These are phyloP conservation scores for Trichoderma asperellum DNA, from an alignment of 2,329 filamentous ascomycete species.

Conservation along the genomic window DNA sequence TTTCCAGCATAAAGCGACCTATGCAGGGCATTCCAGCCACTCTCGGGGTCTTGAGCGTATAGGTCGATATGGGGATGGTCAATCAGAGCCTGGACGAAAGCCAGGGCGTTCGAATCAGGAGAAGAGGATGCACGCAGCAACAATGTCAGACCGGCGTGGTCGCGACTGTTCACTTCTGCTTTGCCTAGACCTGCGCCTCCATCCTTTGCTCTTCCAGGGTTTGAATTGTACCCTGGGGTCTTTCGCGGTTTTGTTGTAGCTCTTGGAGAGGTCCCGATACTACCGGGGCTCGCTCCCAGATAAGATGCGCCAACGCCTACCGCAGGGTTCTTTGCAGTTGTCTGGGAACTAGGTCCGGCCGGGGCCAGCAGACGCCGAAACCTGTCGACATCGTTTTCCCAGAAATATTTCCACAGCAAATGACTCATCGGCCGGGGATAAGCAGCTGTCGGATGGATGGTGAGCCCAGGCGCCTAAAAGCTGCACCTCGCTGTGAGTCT, in stretches of 20 bases:
- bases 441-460: neutral
- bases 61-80: conserved; percentile 83
- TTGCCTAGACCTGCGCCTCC: conserved; percentile 50
- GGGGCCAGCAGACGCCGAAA: conserved; percentile 88
- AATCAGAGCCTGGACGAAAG: conserved; percentile 78
- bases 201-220: conserved; percentile 50
- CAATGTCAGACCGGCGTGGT: conserved; percentile 79
- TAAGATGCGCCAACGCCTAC: conserved; percentile 43
- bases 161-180: conserved; percentile 82
- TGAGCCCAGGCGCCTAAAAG: conserved; percentile 55
- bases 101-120: conserved; percentile 66
- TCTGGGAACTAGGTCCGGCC: conserved; percentile 62
- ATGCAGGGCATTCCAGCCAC: conserved; percentile 94
- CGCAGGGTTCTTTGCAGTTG: conserved; percentile 57
- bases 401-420: conserved; percentile 93
- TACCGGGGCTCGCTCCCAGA: conserved; percentile 47
- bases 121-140: conserved; percentile 85
- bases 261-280: conserved; percentile 55
- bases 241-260: conserved; percentile 55
- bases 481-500: conserved; percentile 88
- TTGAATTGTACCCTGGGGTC: conserved; percentile 53
- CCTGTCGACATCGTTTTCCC: conserved; percentile 95
- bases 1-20: conserved; percentile 90
- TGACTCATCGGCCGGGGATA: conserved; percentile 76
- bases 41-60: conserved; percentile 85